Evolutionary conservation across 2,329 filamentous ascomycete genomes (phyloP).

Genomic region (Ophiostoma triangulosporum): DNA sequence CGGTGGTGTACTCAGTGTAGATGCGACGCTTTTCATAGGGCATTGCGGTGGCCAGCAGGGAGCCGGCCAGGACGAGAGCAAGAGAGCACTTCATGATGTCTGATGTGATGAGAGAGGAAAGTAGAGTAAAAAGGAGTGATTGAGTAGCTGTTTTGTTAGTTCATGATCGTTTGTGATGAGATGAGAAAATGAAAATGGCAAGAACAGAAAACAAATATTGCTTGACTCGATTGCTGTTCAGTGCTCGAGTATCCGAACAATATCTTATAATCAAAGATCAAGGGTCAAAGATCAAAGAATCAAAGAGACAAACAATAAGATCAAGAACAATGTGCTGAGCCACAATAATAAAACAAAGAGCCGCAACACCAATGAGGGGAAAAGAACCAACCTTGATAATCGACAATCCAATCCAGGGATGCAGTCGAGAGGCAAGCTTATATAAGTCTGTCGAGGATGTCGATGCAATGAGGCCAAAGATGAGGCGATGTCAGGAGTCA

Average conservation of each 20-base stretch:
- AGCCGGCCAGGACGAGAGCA: constrained; percentile 31
- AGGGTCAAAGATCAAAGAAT: too few species aligned
- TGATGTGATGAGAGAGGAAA: constrained; percentile 17
- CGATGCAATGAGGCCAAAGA: too few species aligned
- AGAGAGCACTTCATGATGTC: constrained; percentile 42
- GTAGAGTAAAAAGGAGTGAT: not conserved
- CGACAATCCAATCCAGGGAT: constrained; percentile 3
- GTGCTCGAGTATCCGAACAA: too few species aligned
- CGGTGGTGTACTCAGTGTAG: constrained; percentile 28
- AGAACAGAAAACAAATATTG: not conserved
- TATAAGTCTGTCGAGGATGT: not conserved
- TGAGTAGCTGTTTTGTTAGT: not conserved
- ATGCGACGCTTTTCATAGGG: constrained; percentile 31
- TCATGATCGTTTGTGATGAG: not conserved
- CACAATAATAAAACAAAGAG: not conserved
- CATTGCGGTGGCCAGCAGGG: constrained; percentile 31
- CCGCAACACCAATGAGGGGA: not conserved
- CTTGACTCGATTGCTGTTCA: too few species aligned
- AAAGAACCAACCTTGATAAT: not conserved
- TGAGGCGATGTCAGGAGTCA: not conserved
- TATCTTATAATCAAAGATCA: too few species aligned
- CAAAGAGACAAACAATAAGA: too few species aligned
- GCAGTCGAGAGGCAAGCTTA: not conserved
- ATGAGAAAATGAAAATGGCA: not conserved
- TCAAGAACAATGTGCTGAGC: too few species aligned